Evolutionary conservation across 306 rosid genomes (phyloP), one percentile per base, ranked within the genome.

Genomic region (Pyrus pyrifolia): DNA sequence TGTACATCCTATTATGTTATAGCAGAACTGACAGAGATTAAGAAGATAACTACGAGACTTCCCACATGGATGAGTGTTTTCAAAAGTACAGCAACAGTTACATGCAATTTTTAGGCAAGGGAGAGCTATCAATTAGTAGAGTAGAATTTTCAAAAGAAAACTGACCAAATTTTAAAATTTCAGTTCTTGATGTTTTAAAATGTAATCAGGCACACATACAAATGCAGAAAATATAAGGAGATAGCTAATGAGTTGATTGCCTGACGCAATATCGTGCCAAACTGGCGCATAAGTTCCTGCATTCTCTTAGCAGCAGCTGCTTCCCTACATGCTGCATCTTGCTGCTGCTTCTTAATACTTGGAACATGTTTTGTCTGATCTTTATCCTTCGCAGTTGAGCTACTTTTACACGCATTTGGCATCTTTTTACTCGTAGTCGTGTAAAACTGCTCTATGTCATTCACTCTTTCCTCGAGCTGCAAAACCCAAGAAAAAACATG

Each of bases 211-310:
- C 42, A 72, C 7, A 4, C 71, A 57, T 53, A 30, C 33, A 78
- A 30, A 13, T 31, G 42, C 17, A 62, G 29, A 76, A 29, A 68
- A 46, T 51, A 73, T 73, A 45, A 67, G 60, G 73, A n/a, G 63
- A 60, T 60, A 7, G 49, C 67, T 7, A 61, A 68, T 65, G 60
- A 72, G 75, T 49, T 30, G 25, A 82, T 79, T 80, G 72, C 98
- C 96, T 91, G 98, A 65, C 88, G 91, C 84, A 93, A 83, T 78
- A 93, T 90, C 62, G 96, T 81, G 78, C 98, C 94, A 40, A 88
- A 89, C 23, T 91, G 97, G 72, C 97, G 96, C 81, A 91, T 91
- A 33, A 93, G 93, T 71, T 93, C 98, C 78, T 87, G 97, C 97
- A 93, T 89, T 89, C 98, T 87, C 90, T 93, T 91, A 29, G 87